These are phyloP conservation scores for Syzygium aqueum DNA, from an alignment of 345 rosid genomes.

Conservation along the genomic window DNA sequence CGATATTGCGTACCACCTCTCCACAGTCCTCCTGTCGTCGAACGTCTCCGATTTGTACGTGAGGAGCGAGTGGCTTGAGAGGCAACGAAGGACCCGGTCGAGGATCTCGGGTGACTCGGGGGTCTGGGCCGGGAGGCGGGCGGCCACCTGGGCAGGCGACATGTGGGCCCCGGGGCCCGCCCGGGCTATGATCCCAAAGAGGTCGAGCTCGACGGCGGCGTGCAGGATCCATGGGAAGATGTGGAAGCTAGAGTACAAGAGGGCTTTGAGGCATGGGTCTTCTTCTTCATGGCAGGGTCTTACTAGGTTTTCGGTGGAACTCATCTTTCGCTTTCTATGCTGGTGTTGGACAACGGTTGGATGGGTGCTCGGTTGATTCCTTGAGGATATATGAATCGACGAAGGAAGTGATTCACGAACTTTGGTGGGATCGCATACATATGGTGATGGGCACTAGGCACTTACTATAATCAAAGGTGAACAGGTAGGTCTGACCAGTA, in stretches of 20 bases:
- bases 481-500: not conserved
- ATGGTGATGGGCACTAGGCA: not conserved
- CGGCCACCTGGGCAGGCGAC: constrained; percentile 22
- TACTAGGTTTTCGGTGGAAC: not conserved
- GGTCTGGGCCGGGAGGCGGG: not conserved
- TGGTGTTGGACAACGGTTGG: no score
- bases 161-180: no score
- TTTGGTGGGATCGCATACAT: no score
- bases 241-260: not conserved
- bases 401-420: no score
- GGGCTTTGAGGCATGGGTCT: constrained; percentile 5
- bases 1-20: constrained; percentile 9
- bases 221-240: constrained; percentile 37
- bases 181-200: no score
- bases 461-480: not conserved
- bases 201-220: constrained; percentile 16
- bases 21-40: not conserved
- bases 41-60: constrained; percentile 13
- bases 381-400: not conserved
- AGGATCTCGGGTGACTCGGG: constrained; percentile 35
- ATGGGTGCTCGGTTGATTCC: not conserved
- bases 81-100: constrained; percentile 38
- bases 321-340: no score
- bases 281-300: not conserved
- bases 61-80: constrained; percentile 36